Evolutionary conservation across 2,329 filamentous ascomycete genomes (phyloP), one percentile per base, ranked within the genome.

Genomic region (Zasmidium cellare): DNA sequence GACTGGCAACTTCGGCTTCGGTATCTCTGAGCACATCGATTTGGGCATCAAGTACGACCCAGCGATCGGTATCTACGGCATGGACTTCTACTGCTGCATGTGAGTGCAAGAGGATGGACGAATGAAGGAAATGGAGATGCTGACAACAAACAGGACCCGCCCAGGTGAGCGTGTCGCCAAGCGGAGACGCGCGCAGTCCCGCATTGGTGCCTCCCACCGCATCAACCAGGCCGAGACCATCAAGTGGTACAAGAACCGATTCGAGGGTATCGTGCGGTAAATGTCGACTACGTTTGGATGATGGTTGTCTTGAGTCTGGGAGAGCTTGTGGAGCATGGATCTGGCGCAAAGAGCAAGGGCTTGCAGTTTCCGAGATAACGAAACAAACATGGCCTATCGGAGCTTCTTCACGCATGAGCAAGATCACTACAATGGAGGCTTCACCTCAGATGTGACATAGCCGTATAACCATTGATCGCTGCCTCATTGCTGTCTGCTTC

Each of bases 81-180:
- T 99, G 94, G 94, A 99, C 84, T 99, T 99, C 84, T 99, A 97
- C 90, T 92, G 89, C 90, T 97, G 93, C 91, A 99, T 99, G 94
- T 87, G 38, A 57, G 55, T 57, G 47, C 22, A 20, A 46, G 16
- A 41, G 6, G 24, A 38, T 16, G 22, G 35, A 35, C 46, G 11
- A 44, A n/a, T 24, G 28, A 1, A 3, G 11, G 2, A 18, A 20
- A 9, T 22, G 25, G 25, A n/a, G 20, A 50, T 52, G 53, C 57
- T 64, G 53, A 64, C 46, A n/a, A 54, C 55, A 24, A 24, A 60
- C 68, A 87, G 84, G 85, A 96, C 92, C 85, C 92, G 94, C 76
- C 94, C 93, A 75, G 94, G 94, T 84, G 92, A 96, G 87, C 92
- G 94, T 79, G 91, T 99, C 78, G 89, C 91, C 79, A 93, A 92